Evolutionary conservation across 345 rosid species (phyloP).

Genomic region (Eutrema yunnanense): DNA sequence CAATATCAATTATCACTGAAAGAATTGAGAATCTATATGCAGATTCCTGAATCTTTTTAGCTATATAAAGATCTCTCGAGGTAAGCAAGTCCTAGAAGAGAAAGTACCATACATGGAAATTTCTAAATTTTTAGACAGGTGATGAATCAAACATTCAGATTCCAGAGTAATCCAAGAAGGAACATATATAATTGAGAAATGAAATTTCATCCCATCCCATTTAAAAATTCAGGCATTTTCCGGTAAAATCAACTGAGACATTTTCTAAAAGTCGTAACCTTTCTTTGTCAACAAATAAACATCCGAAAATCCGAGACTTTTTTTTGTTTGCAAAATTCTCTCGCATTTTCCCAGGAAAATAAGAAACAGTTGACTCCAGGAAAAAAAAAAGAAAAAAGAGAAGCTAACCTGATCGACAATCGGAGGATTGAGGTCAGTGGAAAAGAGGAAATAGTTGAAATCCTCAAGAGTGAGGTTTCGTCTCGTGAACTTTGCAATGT

Average conservation of each 20-base stretch:
- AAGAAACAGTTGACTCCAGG: background rate
- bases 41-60: background rate
- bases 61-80: background rate
- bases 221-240: background rate
- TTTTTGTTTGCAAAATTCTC: background rate
- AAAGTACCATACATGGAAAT: background rate
- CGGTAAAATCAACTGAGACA: background rate
- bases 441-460: constrained; percentile 53
- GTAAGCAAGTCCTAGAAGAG: background rate
- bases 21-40: background rate
- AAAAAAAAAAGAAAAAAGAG: background rate
- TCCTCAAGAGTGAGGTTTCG: constrained; percentile 63
- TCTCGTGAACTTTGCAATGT: constrained; percentile 56
- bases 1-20: background rate
- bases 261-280: background rate
- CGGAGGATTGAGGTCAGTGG: constrained; percentile 62
- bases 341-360: background rate
- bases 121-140: background rate
- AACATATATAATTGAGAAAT: background rate
- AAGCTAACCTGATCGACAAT: constrained; percentile 37
- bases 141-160: background rate
- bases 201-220: too few species aligned
- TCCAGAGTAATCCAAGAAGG: background rate
- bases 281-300: background rate
- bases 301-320: too few species aligned